phyloP scores from a whole-genome alignment of 2,329 filamentous ascomycete genomes.

The Fusarium anguioides region DNA sequence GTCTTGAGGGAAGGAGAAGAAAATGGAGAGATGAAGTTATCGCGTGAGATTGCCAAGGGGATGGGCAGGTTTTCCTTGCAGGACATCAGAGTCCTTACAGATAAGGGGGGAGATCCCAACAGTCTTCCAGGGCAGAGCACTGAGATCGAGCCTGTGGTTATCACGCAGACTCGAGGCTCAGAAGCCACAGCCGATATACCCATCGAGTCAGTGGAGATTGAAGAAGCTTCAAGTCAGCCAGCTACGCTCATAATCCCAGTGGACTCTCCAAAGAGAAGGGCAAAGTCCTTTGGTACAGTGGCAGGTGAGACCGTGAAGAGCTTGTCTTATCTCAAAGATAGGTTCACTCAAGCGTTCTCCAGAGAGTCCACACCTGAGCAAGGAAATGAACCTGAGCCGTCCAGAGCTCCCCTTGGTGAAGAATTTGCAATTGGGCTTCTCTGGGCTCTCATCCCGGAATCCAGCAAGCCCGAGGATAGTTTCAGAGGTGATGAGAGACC shows the following conservation, averaged over 20 bases:
- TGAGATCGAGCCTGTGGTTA: neutral
- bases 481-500: neutral
- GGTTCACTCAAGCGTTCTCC: too few species aligned
- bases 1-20: neutral
- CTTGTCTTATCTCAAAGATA: too few species aligned
- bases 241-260: too few species aligned
- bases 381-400: neutral
- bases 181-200: neutral
- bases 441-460: neutral
- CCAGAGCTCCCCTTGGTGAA: neutral
- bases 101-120: neutral
- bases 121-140: neutral
- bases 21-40: slow-evolving; percentile 13
- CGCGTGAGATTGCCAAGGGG: neutral
- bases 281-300: too few species aligned
- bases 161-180: neutral
- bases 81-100: too few species aligned
- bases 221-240: neutral
- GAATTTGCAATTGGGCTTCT: slow-evolving; percentile 3
- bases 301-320: too few species aligned
- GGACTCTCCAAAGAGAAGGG: neutral
- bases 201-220: neutral
- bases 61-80: too few species aligned
- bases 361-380: slow-evolving; percentile 7
- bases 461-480: neutral